Evolutionary conservation across 306 rosid genomes (phyloP).

Genomic region (Cucurbita argyrosperma): DNA sequence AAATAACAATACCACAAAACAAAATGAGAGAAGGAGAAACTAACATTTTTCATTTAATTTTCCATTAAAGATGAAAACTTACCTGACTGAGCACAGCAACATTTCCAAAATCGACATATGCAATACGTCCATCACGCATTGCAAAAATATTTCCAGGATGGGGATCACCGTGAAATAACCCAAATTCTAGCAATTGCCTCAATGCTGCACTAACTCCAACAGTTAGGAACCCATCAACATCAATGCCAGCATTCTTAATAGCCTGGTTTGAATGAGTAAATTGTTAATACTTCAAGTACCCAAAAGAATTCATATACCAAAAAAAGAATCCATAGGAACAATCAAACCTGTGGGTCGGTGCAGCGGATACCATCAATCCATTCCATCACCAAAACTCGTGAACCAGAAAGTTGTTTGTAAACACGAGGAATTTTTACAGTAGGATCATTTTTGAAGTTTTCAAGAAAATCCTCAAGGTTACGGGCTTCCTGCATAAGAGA

Average conservation of each 20-base stretch:
- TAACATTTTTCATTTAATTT: neutral
- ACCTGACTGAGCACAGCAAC: slow-evolving; percentile 99
- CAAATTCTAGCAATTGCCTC: slow-evolving; percentile 91
- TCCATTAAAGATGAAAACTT: slow-evolving; percentile 2
- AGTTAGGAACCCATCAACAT: slow-evolving; percentile 75
- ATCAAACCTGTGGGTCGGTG: slow-evolving; percentile 80
- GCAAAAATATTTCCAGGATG: slow-evolving; percentile 98
- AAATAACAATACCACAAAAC: slow-evolving; percentile 11
- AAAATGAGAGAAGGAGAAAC: neutral
- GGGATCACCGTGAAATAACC: slow-evolving; percentile 96
- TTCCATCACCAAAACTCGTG: slow-evolving; percentile 93
- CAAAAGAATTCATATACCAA: neutral
- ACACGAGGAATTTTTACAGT: slow-evolving; percentile 89
- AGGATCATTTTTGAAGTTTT: slow-evolving; percentile 82
- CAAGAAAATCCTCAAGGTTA: slow-evolving; percentile 81
- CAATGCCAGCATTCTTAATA: slow-evolving; percentile 74
- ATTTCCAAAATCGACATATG: slow-evolving; percentile 95
- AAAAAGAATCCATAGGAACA: slow-evolving; percentile 6
- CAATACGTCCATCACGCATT: slow-evolving; percentile 97
- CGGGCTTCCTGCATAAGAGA: slow-evolving; percentile 78
- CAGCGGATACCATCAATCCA: slow-evolving; percentile 99
- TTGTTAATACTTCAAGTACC: slow-evolving; percentile 9
- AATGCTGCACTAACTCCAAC: slow-evolving; percentile 97
- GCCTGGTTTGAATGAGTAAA: slow-evolving; percentile 45
- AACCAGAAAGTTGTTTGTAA: slow-evolving; percentile 68